Percentiles rank a stretch among this genome's conserved stretches.
These are phyloP conservation scores for Chlamydomonas sp. DNA, from an alignment of 139 green algal genomes.

Conservation along the genomic window DNA sequence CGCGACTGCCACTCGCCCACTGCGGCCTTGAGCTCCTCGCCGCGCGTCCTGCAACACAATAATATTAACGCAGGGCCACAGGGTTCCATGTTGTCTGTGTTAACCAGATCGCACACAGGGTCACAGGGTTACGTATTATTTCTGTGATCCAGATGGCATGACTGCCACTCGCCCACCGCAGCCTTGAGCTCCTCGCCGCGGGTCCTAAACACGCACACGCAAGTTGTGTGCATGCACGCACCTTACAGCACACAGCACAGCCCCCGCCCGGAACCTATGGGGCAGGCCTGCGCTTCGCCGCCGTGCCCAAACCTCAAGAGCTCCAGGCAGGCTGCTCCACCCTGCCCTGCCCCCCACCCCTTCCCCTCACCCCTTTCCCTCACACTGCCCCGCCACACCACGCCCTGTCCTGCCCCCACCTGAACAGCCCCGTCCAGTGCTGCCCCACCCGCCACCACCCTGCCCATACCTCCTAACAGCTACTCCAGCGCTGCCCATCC, in stretches of 20 bases:
- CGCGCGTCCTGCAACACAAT: slow-evolving; percentile 27
- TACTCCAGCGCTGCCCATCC: not conserved
- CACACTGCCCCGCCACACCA: no score
- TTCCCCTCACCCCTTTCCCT: no score
- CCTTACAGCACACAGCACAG: no score
- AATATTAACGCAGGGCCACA: no score
- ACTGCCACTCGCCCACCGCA: slow-evolving; percentile 78
- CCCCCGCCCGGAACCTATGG: no score
- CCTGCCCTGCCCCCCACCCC: no score
- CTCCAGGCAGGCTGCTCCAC: no score
- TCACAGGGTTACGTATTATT: no score
- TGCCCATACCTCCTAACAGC: not conserved
- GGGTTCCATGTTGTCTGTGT: no score
- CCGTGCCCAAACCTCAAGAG: no score
- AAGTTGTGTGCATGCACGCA: not conserved
- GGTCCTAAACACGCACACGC: slow-evolving; percentile 1
- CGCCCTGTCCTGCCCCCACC: not conserved
- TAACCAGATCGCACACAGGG: no score
- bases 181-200: slow-evolving; percentile 34
- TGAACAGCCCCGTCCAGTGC: not conserved
- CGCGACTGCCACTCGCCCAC: slow-evolving; percentile 78
- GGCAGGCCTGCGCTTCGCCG: no score
- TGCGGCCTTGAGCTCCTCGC: slow-evolving; percentile 31
- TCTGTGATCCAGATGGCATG: slow-evolving; percentile 8
- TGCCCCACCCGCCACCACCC: not conserved